Evolutionary conservation across 352 stramenopile species (phyloP).

Genomic region (Phytopythium cucurbitacearum): DNA sequence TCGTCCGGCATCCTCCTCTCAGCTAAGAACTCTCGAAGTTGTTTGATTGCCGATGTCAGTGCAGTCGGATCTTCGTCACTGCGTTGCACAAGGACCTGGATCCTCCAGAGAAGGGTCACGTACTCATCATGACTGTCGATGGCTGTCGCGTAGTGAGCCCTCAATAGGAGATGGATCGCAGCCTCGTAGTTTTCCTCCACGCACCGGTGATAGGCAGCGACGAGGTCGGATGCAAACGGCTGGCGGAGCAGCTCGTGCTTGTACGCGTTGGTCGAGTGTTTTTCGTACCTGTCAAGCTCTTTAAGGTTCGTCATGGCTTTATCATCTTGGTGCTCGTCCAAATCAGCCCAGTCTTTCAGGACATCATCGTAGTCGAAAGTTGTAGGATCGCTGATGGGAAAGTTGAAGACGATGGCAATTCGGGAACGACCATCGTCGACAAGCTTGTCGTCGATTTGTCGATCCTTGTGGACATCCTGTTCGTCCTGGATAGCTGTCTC

Average conservation of each 20-base stretch:
- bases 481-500: conserved; percentile 14
- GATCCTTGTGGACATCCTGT: neutral
- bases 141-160: conserved; percentile 45
- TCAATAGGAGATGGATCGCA: conserved; percentile 25
- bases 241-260: conserved; percentile 6
- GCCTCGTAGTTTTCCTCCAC: conserved; percentile 13
- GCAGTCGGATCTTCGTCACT: neutral
- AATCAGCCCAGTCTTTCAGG: conserved; percentile 9
- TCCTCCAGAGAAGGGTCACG: conserved; percentile 33
- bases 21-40: conserved; percentile 20
- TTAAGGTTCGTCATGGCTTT: neutral
- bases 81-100: conserved; percentile 20
- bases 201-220: neutral
- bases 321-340: neutral
- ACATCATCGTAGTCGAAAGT: conserved; percentile 34
- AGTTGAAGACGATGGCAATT: conserved; percentile 1
- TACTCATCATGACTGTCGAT: conserved; percentile 55
- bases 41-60: conserved; percentile 2
- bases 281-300: no score
- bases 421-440: neutral
- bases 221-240: conserved; percentile 14
- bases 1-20: conserved; percentile 26
- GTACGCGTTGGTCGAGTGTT: neutral
- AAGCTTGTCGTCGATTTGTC: neutral
- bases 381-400: conserved; percentile 32